Percentiles rank a stretch among this genome's conserved stretches.
phyloP scores from a whole-genome alignment of 1,139 yeast genomes.

The Spathaspora sp. region DNA sequence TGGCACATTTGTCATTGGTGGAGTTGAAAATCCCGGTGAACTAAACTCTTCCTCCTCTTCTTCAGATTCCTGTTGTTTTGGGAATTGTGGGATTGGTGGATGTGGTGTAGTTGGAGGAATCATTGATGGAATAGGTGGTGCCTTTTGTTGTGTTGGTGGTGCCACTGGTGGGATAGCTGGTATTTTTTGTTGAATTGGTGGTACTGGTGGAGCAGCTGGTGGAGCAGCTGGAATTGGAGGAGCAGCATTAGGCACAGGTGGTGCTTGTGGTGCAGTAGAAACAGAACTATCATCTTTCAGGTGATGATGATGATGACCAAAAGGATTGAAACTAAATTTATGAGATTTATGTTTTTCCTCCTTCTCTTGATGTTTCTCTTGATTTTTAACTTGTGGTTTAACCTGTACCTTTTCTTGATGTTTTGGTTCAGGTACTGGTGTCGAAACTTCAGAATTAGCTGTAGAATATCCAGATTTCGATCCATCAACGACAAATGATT shows the following conservation, averaged over 20 bases:
- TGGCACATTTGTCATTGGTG: conserved; percentile 8
- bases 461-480: conserved; percentile 17
- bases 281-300: conserved; percentile 12
- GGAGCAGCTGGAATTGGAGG: conserved; percentile 10
- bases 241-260: conserved; percentile 5
- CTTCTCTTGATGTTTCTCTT: conserved; percentile 1
- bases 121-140: conserved; percentile 15
- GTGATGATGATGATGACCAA: conserved; percentile 1
- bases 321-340: neutral
- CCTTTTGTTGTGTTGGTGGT: neutral
- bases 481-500: conserved; percentile 37
- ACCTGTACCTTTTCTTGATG: conserved; percentile 3
- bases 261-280: conserved; percentile 16
- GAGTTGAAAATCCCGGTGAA: conserved; percentile 5
- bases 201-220: conserved; percentile 6
- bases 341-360: neutral
- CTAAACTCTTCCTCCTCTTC: conserved; percentile 11
- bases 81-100: conserved; percentile 12
- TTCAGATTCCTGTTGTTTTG: neutral
- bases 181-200: too few species aligned
- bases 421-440: conserved; percentile 16
- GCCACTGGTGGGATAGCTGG: conserved; percentile 14
- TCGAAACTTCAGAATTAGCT: conserved; percentile 16
- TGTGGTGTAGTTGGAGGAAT: conserved; percentile 13
- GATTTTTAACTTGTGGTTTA: neutral